These are phyloP conservation scores for Colletotrichum sp. DNA, from an alignment of 2,329 filamentous ascomycete genomes.

Conservation along the genomic window DNA sequence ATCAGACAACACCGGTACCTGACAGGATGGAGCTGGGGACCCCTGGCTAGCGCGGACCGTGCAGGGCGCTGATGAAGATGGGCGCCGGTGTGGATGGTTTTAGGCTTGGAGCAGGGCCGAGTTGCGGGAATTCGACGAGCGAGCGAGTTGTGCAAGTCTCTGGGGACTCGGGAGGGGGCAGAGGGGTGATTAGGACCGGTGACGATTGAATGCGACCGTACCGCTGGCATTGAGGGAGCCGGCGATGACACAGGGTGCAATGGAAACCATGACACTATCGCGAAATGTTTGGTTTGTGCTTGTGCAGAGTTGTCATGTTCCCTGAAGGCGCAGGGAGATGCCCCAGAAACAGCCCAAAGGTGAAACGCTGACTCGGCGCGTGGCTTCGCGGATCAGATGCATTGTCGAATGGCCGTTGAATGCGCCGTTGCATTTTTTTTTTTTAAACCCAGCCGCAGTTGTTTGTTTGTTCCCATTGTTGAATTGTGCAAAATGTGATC, in stretches of 20 bases:
- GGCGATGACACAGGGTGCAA: neutral
- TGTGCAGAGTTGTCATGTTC: neutral
- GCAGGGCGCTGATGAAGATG: slow-evolving; percentile 18
- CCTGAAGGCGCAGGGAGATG: neutral
- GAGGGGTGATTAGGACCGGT: neutral
- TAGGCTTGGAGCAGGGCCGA: neutral
- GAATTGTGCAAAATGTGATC: slow-evolving; percentile 11
- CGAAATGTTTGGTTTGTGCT: slow-evolving; percentile 8
- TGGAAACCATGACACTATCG: neutral
- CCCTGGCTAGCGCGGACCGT: slow-evolving; percentile 7
- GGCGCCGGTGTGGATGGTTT: slow-evolving; percentile 18
- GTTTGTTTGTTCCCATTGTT: neutral
- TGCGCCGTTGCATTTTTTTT: neutral
- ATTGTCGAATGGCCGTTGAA: slow-evolving; percentile 10
- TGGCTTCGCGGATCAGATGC: neutral
- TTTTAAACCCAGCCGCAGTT: neutral
- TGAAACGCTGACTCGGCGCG: slow-evolving; percentile 16
- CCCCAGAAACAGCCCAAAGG: neutral
- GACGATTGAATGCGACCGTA: neutral
- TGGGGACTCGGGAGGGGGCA: neutral
- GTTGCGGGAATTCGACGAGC: neutral
- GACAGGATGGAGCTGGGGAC: neutral
- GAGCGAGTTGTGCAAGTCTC: neutral
- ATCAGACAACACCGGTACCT: slow-evolving; percentile 6
- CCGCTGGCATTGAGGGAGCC: neutral